Conservation (phyloP, 306 rosid species). For the Heteromeles arbutifolia region DNA sequence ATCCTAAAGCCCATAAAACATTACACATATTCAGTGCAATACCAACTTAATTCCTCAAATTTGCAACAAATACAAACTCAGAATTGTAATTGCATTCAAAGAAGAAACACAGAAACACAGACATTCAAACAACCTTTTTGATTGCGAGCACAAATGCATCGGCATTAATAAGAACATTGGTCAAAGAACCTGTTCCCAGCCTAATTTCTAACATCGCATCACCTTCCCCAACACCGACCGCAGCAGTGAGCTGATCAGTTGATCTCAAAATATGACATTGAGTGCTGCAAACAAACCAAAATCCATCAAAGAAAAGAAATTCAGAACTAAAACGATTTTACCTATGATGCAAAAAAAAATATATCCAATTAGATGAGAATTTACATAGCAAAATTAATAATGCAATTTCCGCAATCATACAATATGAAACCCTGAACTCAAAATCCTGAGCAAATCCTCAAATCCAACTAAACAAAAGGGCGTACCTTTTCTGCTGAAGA, state of each 20-base stretch:
- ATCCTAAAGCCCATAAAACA: slow-evolving; percentile 30
- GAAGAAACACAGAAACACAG: too few relatives aligned
- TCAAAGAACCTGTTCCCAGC: slow-evolving; percentile 92
- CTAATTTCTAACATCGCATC: slow-evolving; percentile 80
- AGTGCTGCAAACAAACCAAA: slow-evolving; percentile 42
- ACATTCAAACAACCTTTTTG: too few relatives aligned
- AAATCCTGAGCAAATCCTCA: background rate
- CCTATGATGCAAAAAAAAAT: too few relatives aligned
- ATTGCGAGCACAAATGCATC: slow-evolving; percentile 81
- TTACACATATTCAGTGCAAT: slow-evolving; percentile 8
- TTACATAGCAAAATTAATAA: background rate
- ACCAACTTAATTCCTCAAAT: background rate
- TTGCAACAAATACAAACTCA: too few relatives aligned
- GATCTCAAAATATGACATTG: slow-evolving; percentile 66
- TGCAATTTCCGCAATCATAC: too few relatives aligned
- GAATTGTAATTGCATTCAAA: too few relatives aligned
- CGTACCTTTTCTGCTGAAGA: too few relatives aligned
- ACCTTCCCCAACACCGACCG: slow-evolving; percentile 52
- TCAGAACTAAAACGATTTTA: background rate
- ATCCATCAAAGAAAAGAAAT: background rate
- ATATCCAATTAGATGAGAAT: too few relatives aligned
- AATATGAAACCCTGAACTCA: background rate
- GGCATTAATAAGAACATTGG: slow-evolving; percentile 55
- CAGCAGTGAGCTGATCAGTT: slow-evolving; percentile 68
- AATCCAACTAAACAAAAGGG: background rate